Conservation (phyloP, 164 flowering plant genomes). For the Piper betle region DNA sequence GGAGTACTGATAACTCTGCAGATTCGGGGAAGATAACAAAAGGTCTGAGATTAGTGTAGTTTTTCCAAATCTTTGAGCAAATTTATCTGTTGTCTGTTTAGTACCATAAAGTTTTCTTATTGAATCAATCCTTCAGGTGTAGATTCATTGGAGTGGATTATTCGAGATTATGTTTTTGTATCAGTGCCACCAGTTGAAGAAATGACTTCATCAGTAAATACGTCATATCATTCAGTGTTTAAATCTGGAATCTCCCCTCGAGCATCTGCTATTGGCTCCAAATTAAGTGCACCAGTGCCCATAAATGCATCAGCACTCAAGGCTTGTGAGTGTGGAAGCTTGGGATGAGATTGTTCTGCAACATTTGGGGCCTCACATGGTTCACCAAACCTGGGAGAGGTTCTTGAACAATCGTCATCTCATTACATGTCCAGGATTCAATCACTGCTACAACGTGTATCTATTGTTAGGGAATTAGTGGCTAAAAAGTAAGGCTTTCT, state of each 20-base stretch:
- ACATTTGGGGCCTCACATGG: conserved; percentile 76
- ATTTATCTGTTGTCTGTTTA: conserved; percentile 2
- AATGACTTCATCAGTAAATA: conserved; percentile 40
- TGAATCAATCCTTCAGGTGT: conserved; percentile 29
- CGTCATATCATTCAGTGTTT: conserved; percentile 24
- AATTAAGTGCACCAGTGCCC: conserved; percentile 58
- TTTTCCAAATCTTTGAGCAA: background rate
- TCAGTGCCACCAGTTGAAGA: conserved; percentile 60
- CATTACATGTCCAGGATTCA: conserved; percentile 56
- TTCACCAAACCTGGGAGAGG: conserved; percentile 52
- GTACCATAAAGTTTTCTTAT: background rate
- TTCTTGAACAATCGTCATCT: conserved; percentile 65
- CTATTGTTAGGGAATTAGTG: conserved; percentile 62
- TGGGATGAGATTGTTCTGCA: conserved; percentile 58
- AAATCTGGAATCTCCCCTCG: conserved; percentile 28
- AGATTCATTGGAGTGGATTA: conserved; percentile 66
- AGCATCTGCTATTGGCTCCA: conserved; percentile 16
- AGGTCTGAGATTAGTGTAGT: conserved; percentile 28
- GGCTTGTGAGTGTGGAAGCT: conserved; percentile 30
- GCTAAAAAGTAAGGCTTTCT: conserved; percentile 47
- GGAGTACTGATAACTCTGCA: conserved; percentile 17
- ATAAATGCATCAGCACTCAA: conserved; percentile 25
- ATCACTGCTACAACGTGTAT: conserved; percentile 73
- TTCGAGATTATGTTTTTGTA: conserved; percentile 89
- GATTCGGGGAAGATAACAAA: conserved; percentile 31